phyloP scores from a whole-genome alignment of 345 rosid species.

The Pugionium cornutum region DNA sequence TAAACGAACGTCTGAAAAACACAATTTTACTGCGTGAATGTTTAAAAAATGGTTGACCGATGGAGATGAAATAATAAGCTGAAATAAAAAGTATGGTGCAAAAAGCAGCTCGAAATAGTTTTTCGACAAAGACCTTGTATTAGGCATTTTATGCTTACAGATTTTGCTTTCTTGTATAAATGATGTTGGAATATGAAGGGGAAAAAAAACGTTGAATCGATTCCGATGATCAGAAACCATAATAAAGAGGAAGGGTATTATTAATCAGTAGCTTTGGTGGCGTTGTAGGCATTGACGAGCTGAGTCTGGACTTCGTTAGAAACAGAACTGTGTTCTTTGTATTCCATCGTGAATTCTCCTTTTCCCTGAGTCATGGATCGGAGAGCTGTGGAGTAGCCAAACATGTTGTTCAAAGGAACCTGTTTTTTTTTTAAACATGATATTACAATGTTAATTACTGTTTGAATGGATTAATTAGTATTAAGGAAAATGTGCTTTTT shows the following conservation, averaged over 20 bases:
- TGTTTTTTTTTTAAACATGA: slow-evolving; percentile 30
- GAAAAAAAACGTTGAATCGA: not conserved
- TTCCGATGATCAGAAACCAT: not conserved
- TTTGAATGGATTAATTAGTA: too few species aligned
- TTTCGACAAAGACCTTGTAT: slow-evolving; percentile 6
- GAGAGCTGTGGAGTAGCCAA: slow-evolving; percentile 94
- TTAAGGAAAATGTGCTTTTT: not conserved
- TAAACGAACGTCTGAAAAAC: too few species aligned
- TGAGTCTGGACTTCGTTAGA: slow-evolving; percentile 86
- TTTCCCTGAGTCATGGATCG: slow-evolving; percentile 99
- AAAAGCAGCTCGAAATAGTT: too few species aligned
- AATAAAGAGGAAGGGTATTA: too few species aligned
- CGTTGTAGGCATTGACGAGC: slow-evolving; percentile 75
- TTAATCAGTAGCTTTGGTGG: slow-evolving; percentile 54
- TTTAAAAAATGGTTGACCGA: too few species aligned
- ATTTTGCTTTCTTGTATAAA: slow-evolving; percentile 21
- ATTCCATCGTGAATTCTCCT: slow-evolving; percentile 99
- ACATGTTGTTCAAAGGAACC: slow-evolving; percentile 98
- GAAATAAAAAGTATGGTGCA: too few species aligned
- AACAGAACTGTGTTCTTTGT: slow-evolving; percentile 87
- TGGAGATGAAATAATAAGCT: too few species aligned
- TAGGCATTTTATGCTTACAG: slow-evolving; percentile 20
- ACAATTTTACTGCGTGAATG: too few species aligned
- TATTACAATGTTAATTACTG: too few species aligned
- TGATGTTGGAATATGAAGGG: slow-evolving; percentile 16